Evolutionary conservation across 768 basidiomycete genomes (phyloP).

Genomic region (Phlebiopsis gigantea): DNA sequence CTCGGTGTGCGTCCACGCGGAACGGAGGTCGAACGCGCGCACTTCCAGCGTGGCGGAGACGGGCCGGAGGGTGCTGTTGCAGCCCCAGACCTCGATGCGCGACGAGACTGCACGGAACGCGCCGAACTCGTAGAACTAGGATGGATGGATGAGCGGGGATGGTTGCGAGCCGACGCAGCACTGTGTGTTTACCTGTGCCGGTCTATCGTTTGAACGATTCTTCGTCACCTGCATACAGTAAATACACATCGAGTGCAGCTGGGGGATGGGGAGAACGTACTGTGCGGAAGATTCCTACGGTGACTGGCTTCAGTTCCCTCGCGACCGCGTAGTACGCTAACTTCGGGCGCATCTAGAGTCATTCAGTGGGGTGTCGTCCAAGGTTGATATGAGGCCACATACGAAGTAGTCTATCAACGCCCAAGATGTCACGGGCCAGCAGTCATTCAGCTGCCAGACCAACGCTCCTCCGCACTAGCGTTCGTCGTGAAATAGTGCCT

Average conservation of each 20-base stretch:
- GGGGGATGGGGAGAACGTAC: constrained; percentile 18
- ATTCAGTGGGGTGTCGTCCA: no score
- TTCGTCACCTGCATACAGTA: constrained; percentile 19
- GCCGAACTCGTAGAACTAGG: constrained; percentile 36
- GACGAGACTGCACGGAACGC: constrained; percentile 63
- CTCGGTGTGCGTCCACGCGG: constrained; percentile 29
- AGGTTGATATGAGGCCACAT: no score
- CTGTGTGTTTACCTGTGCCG: constrained; percentile 23
- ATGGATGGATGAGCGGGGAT: not conserved
- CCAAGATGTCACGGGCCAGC: constrained; percentile 94
- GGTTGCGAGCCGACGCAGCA: not conserved
- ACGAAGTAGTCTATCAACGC: constrained; percentile 85
- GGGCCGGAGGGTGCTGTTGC: constrained; percentile 62
- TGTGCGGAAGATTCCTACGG: constrained; percentile 34
- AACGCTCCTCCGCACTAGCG: constrained; percentile 70
- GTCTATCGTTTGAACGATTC: constrained; percentile 29
- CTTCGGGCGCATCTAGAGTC: constrained; percentile 44
- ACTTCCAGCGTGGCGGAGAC: constrained; percentile 59
- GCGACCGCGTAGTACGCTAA: constrained; percentile 36
- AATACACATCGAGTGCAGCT: constrained; percentile 3
- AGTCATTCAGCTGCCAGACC: constrained; percentile 89
- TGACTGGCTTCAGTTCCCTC: constrained; percentile 35
- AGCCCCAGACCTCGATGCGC: constrained; percentile 77
- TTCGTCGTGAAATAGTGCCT: constrained; percentile 23
- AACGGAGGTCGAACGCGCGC: constrained; percentile 49